These are phyloP conservation scores for Pseudocercospora cruenta DNA, from an alignment of 2,329 filamentous ascomycete genomes.

Conservation along the genomic window DNA sequence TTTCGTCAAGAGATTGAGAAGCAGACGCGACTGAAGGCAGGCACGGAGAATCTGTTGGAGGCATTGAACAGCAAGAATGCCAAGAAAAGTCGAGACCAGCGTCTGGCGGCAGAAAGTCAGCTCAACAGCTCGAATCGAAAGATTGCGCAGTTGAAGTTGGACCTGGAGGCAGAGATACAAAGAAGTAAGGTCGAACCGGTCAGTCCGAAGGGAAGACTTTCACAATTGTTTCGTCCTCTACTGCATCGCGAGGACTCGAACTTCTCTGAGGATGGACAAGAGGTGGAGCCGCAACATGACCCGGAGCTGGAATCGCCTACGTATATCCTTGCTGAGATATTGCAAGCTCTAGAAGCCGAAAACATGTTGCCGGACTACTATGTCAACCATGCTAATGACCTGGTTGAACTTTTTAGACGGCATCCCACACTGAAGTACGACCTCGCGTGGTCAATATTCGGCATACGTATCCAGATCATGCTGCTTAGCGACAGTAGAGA, in stretches of 20 bases:
- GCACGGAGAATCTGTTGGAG: constrained; percentile 96
- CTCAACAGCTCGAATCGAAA: constrained; percentile 83
- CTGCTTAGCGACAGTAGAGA: constrained; percentile 93
- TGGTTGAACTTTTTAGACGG: constrained; percentile 95
- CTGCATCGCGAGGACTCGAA: constrained; percentile 5
- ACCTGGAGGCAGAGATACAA: constrained; percentile 64
- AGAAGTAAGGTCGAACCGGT: constrained; percentile 58
- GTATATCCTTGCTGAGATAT: constrained; percentile 83
- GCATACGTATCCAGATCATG: constrained; percentile 91
- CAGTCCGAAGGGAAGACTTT: constrained; percentile 53
- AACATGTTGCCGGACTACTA: constrained; percentile 94
- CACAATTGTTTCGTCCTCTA: constrained; percentile 56
- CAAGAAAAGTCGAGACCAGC: constrained; percentile 81
- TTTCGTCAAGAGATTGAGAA: constrained; percentile 87
- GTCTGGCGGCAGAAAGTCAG: constrained; percentile 70
- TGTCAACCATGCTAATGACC: constrained; percentile 84
- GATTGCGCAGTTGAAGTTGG: constrained; percentile 61
- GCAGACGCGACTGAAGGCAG: constrained; percentile 96
- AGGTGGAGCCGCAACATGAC: constrained; percentile 63
- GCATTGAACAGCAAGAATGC: constrained; percentile 92
- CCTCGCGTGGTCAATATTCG: constrained; percentile 93
- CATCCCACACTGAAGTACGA: constrained; percentile 95
- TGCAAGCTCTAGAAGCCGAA: constrained; percentile 85
- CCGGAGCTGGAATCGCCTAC: constrained; percentile 83
- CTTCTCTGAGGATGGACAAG: constrained; percentile 54